These are phyloP conservation scores for Lachnellula suecica DNA, from an alignment of 2,329 filamentous ascomycete species.

Conservation along the genomic window DNA sequence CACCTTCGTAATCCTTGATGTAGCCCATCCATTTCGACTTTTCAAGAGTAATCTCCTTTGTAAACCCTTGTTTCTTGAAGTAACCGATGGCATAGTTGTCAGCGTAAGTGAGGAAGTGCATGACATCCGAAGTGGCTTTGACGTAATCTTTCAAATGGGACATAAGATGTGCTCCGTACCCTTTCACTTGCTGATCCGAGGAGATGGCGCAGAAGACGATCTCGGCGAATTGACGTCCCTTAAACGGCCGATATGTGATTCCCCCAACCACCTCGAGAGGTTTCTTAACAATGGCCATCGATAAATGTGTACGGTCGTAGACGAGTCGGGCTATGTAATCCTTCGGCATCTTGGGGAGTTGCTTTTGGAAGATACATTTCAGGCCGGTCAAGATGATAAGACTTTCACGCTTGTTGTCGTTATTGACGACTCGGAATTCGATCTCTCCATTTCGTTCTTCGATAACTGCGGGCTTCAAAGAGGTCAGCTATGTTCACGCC, in stretches of 20 bases:
- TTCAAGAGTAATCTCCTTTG: constrained; percentile 94
- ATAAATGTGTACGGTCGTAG: constrained; percentile 94
- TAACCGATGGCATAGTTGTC: constrained; percentile 99
- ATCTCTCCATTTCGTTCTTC: constrained; percentile 95
- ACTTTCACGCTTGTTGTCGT: constrained; percentile 83
- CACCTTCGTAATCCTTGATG: constrained; percentile 98
- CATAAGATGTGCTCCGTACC: constrained; percentile 97
- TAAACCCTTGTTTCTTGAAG: constrained; percentile 99
- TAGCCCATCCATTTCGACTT: constrained; percentile 97
- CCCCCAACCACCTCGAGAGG: constrained; percentile 94
- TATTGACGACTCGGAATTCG: constrained; percentile 97
- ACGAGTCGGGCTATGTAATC: constrained; percentile 97
- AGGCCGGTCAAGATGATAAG: constrained; percentile 92
- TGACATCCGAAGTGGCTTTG: constrained; percentile 92
- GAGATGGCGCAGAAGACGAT: constrained; percentile 99
- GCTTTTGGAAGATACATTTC: constrained; percentile 98
- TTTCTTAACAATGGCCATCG: constrained; percentile 96
- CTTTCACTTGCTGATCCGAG: constrained; percentile 97
- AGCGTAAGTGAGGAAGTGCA: constrained; percentile 98
- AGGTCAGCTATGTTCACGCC: constrained; percentile 26
- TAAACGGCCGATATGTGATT: constrained; percentile 95
- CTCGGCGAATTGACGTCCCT: constrained; percentile 88
- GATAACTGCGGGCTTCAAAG: constrained; percentile 72
- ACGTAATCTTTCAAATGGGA: constrained; percentile 97
- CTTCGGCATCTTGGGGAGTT: constrained; percentile 98